These are phyloP conservation scores for Gloeopeniophorella convolvens DNA, from an alignment of 768 basidiomycete species.

Conservation along the genomic window DNA sequence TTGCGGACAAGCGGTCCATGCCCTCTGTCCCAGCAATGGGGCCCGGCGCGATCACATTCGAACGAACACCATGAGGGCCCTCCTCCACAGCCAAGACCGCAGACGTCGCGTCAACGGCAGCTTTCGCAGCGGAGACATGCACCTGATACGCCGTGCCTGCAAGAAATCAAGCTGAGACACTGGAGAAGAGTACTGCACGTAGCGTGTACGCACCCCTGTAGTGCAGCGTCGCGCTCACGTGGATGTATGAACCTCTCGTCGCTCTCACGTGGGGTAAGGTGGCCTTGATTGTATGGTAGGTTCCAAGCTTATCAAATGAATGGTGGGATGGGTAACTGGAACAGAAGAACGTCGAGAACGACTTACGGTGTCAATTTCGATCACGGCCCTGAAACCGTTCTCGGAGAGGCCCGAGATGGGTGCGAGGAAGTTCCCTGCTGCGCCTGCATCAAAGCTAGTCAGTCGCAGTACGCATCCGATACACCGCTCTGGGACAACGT, in stretches of 20 bases:
- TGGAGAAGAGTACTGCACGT: not conserved
- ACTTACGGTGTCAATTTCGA: constrained; percentile 87
- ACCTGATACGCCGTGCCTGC: constrained; percentile 79
- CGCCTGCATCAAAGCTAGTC: constrained; percentile 43
- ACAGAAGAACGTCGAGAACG: not conserved
- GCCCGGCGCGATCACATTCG: constrained; percentile 81
- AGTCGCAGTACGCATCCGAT: not conserved
- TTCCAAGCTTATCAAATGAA: constrained; percentile 57
- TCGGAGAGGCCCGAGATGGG: constrained; percentile 79
- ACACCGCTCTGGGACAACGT: constrained; percentile 22
- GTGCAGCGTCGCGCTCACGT: constrained; percentile 86
- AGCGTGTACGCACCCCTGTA: constrained; percentile 50
- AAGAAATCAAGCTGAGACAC: not conserved
- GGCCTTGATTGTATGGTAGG: constrained; percentile 92
- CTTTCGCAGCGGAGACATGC: constrained; percentile 93
- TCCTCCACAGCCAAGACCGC: constrained; percentile 87
- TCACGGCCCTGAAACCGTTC: constrained; percentile 87
- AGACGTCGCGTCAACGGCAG: constrained; percentile 85
- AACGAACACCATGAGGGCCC: constrained; percentile 89
- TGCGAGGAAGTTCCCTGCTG: constrained; percentile 94
- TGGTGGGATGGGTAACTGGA: not conserved
- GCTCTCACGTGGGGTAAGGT: constrained; percentile 69
- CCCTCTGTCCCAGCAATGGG: constrained; percentile 79
- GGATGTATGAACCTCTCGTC: constrained; percentile 76
- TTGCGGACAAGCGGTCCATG: constrained; percentile 45